These are phyloP conservation scores for Talaromyces sp. DNA, from an alignment of 2,329 filamentous ascomycete species.

Conservation along the genomic window DNA sequence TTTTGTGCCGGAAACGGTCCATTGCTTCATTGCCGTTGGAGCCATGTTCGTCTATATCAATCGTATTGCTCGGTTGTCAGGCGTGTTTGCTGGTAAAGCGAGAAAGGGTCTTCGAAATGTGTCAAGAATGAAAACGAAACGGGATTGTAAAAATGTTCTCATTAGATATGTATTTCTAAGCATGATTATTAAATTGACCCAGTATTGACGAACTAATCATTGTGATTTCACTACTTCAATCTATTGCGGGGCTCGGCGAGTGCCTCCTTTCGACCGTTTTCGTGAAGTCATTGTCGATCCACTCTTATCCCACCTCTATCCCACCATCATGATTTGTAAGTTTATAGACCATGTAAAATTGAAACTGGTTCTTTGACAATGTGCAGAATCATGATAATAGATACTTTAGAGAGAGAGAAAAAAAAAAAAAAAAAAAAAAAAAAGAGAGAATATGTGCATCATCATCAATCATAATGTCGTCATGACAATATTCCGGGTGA, in stretches of 20 bases:
- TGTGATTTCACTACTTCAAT: neutral
- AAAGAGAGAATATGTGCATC: neutral
- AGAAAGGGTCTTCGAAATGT: neutral
- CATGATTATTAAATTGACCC: neutral
- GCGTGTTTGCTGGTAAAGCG: neutral
- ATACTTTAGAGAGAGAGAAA: too few species aligned
- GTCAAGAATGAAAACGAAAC: neutral
- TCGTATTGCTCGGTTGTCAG: neutral
- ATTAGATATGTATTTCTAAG: neutral
- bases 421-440: too few species aligned
- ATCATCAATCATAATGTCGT: neutral
- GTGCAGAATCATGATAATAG: too few species aligned
- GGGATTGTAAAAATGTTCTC: neutral
- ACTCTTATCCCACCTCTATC: too few species aligned
- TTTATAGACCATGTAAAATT: neutral
- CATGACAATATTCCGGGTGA: neutral
- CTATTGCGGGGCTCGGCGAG: neutral
- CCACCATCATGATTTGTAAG: neutral
- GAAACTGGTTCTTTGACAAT: too few species aligned
- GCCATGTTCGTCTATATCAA: conserved; percentile 9
- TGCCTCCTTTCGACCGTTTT: neutral
- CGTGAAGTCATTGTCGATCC: neutral
- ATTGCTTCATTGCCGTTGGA: conserved; percentile 48
- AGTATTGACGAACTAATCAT: neutral
- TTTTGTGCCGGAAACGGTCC: conserved; percentile 46